Base-by-base conservation (phyloP, 257 asterid genomes). In the Osmanthus fragrans region DNA sequence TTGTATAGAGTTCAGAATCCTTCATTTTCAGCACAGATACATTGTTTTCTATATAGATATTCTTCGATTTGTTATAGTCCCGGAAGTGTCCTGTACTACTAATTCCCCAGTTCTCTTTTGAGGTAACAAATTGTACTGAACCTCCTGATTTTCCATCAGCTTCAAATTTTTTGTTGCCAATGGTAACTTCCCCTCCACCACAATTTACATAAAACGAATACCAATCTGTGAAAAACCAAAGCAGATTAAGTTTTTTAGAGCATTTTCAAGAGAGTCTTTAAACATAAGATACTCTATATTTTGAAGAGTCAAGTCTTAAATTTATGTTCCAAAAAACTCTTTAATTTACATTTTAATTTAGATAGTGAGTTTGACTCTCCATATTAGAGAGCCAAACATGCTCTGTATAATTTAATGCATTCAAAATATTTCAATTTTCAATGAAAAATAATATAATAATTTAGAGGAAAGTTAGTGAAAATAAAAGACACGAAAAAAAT, bases 51-150 rank as follows among this genome's bases (percentile, higher is more conserved):
- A 71, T 68, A 29, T 82, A 84, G 81, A 68, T 79, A 49, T 33
- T 3, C 8, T 5, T 13, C 36, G 77, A 25, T 45, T 54, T 12
- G 25, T 42, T n/a, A 10, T 2, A 19, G 63, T 47, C 84, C 89
- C 82, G 83, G 80, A 86, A 86, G 77, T 73, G 30, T 72, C 96
- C 92, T 21, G 90, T 86, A 78, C 77, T 84, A 78, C 93, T 90
- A 10, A 82, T 36, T 77, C 91, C 96, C 96, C 96, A 90, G 67
- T 82, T 71, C 76, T 45, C 77, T 27, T 27, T 42, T 15, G 75
- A 4, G 45, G 19, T 72, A 39, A 72, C 79, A 45, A 89, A 86
- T 33, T 80, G 84, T 39, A 84, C 89, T 16, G 86, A 36, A 60
- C 89, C 91, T 19, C 66, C 71, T 16, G 86, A 23, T 29, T 64